phyloP scores from a whole-genome alignment of 768 basidiomycete species.

The Auricularia cornea region DNA sequence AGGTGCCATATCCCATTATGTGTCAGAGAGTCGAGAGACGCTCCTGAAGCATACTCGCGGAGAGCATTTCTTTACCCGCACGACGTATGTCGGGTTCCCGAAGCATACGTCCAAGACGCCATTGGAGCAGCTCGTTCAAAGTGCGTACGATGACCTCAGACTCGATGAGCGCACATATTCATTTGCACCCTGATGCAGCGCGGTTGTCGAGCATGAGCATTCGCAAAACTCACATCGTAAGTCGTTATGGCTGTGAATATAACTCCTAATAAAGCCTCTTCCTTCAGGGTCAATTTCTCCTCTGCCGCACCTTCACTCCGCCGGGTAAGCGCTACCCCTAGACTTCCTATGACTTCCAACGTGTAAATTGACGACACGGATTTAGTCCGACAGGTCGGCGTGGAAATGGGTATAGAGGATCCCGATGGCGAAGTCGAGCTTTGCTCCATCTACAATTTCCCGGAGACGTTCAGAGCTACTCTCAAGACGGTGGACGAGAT shows the following conservation, averaged over 20 bases:
- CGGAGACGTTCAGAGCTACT: constrained; percentile 13
- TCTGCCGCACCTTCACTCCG: neutral
- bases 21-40: neutral
- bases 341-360: no score
- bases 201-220: neutral
- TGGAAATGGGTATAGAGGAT: constrained; percentile 15
- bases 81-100: neutral
- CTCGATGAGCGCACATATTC: neutral
- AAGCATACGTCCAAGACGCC: neutral
- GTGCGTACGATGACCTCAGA: no score
- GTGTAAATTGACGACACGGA: no score
- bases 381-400: neutral
- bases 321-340: neutral
- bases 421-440: constrained; percentile 14
- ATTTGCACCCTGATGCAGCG: neutral
- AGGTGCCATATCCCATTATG: neutral
- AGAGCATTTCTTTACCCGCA: neutral
- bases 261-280: no score
- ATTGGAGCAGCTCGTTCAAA: neutral
- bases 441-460: constrained; percentile 21
- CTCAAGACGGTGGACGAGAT: constrained; percentile 16
- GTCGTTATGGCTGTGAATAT: no score
- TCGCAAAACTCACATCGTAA: neutral
- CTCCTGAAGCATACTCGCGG: neutral
- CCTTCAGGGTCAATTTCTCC: neutral